Evolutionary conservation across 192 early-diverging fungal genomes (phyloP), one percentile per base, ranked within the genome.

Genomic region (Backusella circina): DNA sequence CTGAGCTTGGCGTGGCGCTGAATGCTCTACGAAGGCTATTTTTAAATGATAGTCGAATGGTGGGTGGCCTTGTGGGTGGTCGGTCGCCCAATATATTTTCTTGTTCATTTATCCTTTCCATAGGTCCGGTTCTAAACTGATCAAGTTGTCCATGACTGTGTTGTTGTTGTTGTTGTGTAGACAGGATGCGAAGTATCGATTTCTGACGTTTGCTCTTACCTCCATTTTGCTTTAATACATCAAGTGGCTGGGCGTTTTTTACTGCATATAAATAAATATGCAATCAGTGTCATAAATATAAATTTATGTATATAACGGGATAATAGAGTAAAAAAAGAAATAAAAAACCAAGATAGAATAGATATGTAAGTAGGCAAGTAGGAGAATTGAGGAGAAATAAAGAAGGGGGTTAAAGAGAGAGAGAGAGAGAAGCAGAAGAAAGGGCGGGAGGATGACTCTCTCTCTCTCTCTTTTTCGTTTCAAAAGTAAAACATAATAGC

Each of bases 401-500:
- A 47, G 1, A 38, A 61, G 26, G 7, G 9, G 28, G 21, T 28
- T 28, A 61, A 9, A 26, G 26, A 57, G 21, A 61, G n/a, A 0
- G n/a, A 28, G n/a, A 7, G 15, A 31, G 18, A 33, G 32, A 33
- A 32, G 65, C 8, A 33, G 3, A 66, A 30, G 12, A 35, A 30
- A n/a, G 65, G 16, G 23, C 12, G 28, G 28, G 28, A 33, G 16
- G 28, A 57, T 66, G 31, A 18, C 16, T 33, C 33, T 66, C 16
- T 33, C 33, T 33, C 6, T 31, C 8, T 33, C 18, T 65, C 84
- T 89, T 65, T 75, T 73, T 66, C 30, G 23, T 16, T 66, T 33
- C 10, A 54, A 54, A 21, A 54, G 21, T 23, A 54, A 23, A 54
- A 54, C 9, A 9, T 57, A 44, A 44, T 44, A 44, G 0, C 41